These are phyloP conservation scores for Metschnikowia koreensis DNA, from an alignment of 805 yeast species.

Conservation along the genomic window DNA sequence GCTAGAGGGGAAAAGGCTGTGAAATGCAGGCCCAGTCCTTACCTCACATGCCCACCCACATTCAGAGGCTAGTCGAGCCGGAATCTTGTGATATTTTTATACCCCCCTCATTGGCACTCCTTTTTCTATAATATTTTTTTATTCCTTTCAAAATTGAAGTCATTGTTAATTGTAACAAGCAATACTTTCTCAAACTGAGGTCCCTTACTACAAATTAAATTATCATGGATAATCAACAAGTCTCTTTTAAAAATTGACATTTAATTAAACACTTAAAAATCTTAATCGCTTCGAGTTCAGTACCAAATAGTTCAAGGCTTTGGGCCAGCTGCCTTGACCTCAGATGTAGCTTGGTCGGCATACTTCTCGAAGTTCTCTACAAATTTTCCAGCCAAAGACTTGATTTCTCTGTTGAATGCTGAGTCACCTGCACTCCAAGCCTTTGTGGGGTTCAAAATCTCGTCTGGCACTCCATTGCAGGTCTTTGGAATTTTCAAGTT, in stretches of 20 bases:
- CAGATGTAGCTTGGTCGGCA: constrained; percentile 75
- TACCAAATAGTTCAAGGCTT: constrained; percentile 24
- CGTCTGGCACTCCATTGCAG: constrained; percentile 79
- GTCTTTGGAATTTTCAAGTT: constrained; percentile 83
- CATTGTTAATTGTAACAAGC: too few relatives aligned
- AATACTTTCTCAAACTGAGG: too few relatives aligned
- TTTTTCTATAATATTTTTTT: too few relatives aligned
- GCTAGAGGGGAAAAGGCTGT: not conserved
- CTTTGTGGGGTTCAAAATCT: constrained; percentile 80
- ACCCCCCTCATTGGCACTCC: too few relatives aligned
- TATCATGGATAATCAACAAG: not conserved
- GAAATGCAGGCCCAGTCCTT: not conserved
- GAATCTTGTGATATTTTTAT: too few relatives aligned
- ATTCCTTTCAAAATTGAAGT: too few relatives aligned
- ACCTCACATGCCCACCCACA: not conserved
- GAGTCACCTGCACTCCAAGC: constrained; percentile 61
- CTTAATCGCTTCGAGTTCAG: not conserved
- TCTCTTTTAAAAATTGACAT: not conserved
- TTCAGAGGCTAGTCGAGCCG: too few relatives aligned
- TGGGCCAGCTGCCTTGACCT: constrained; percentile 94
- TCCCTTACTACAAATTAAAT: too few relatives aligned
- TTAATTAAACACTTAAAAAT: not conserved
- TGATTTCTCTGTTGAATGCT: constrained; percentile 40
- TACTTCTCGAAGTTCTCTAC: constrained; percentile 85
- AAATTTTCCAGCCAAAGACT: constrained; percentile 71